Evolutionary conservation across 2,329 filamentous ascomycete species (phyloP).

Genomic region (Lachnellula cervina): DNA sequence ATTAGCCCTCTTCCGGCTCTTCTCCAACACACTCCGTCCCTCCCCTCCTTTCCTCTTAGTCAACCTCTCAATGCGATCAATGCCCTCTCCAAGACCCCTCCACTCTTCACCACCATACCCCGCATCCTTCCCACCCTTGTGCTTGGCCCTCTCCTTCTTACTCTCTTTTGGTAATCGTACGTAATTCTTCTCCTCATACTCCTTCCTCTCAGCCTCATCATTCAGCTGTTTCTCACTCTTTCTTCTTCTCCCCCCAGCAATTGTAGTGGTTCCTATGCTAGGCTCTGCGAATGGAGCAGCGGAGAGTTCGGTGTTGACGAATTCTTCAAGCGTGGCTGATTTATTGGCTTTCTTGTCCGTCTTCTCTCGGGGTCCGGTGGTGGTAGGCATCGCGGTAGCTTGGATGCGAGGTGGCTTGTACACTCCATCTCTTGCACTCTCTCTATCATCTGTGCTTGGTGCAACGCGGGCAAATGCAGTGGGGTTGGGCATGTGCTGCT

Average conservation of each 20-base stretch:
- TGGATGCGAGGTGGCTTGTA: conserved; percentile 88
- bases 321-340: conserved; percentile 87
- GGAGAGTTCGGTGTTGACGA: conserved; percentile 79
- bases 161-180: conserved; percentile 77
- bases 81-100: conserved; percentile 76
- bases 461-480: conserved; percentile 34
- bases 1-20: conserved; percentile 74
- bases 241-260: conserved; percentile 69
- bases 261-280: conserved; percentile 87
- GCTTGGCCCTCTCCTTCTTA: conserved; percentile 80
- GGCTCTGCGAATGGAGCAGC: conserved; percentile 76
- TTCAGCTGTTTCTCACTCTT: conserved; percentile 74
- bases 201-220: conserved; percentile 70
- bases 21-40: conserved; percentile 60
- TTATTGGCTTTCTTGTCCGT: conserved; percentile 59
- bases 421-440: conserved; percentile 56
- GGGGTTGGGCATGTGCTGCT: conserved; percentile 59
- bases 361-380: conserved; percentile 43
- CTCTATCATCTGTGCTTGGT: conserved; percentile 28
- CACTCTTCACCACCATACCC: conserved; percentile 92
- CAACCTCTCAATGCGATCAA: conserved; percentile 79
- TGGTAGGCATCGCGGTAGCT: conserved; percentile 75
- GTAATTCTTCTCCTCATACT: conserved; percentile 93
- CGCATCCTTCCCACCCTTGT: conserved; percentile 42
- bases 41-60: conserved; percentile 63